Percentiles rank a stretch among this genome's conserved stretches.
Evolutionary conservation across 306 rosid species (phyloP).

Genomic region (Vigna trinervia): DNA sequence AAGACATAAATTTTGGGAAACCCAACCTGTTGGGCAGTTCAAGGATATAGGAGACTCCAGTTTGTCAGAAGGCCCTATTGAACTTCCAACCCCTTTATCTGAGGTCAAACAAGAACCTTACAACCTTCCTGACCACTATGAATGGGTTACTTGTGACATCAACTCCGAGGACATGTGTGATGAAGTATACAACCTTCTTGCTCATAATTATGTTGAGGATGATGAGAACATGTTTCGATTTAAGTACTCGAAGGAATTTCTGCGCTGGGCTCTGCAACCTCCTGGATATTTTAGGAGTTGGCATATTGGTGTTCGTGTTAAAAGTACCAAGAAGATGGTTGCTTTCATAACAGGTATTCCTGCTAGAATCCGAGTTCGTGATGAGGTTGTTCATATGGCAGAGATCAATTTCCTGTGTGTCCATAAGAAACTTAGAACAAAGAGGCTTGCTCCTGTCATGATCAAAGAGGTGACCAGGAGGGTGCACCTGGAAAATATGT

Average conservation of each 20-base stretch:
- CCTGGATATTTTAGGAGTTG: constrained; percentile 85
- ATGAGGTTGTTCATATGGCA: constrained; percentile 80
- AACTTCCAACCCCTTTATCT: constrained; percentile 72
- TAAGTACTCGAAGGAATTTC: constrained; percentile 89
- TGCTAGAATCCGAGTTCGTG: constrained; percentile 82
- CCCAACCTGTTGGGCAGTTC: constrained; percentile 97
- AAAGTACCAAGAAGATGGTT: constrained; percentile 85
- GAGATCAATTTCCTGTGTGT: constrained; percentile 93
- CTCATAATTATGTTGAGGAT: constrained; percentile 91
- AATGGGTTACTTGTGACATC: constrained; percentile 92
- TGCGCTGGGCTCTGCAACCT: constrained; percentile 93
- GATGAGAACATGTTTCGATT: constrained; percentile 95
- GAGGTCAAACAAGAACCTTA: constrained; percentile 93
- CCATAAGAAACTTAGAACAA: constrained; percentile 93
- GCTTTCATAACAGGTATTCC: constrained; percentile 92
- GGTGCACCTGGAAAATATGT: constrained; percentile 93
- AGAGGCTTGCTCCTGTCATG: constrained; percentile 99
- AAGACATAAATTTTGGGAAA: constrained; percentile 90
- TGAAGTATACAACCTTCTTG: constrained; percentile 82
- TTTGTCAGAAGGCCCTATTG: constrained; percentile 86
- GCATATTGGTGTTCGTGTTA: constrained; percentile 96
- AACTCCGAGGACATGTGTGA: constrained; percentile 66
- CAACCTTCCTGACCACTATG: constrained; percentile 85
- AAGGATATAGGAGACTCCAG: constrained; percentile 74
- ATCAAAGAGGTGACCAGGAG: constrained; percentile 98